phyloP scores from a whole-genome alignment of 352 stramenopile genomes.

The Phytophthora chlamydospora region DNA sequence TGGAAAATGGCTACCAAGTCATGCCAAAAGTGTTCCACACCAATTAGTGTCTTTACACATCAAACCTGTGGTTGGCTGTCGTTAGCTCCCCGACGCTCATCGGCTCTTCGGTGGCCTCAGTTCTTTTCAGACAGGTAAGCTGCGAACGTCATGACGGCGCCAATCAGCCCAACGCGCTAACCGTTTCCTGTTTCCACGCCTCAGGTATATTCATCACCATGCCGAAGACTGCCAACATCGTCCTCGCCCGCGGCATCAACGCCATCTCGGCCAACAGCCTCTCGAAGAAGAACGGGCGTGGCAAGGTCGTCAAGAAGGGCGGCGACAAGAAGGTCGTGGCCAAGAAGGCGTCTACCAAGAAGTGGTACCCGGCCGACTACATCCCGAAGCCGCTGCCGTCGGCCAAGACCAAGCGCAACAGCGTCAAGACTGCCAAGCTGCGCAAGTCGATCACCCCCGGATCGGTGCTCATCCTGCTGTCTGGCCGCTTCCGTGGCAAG shows the following conservation, averaged over 20 bases:
- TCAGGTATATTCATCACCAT: constrained; percentile 68
- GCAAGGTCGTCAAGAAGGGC: constrained; percentile 67
- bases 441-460: constrained; percentile 96
- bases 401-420: constrained; percentile 76
- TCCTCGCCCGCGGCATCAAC: constrained; percentile 80
- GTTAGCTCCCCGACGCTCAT: constrained; percentile 4
- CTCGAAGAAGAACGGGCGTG: constrained; percentile 62
- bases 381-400: constrained; percentile 67
- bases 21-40: constrained; percentile 17
- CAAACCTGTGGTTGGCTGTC: constrained; percentile 29
- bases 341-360: constrained; percentile 59
- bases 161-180: not conserved
- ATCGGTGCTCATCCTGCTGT: constrained; percentile 97
- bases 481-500: constrained; percentile 97
- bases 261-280: constrained; percentile 76
- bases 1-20: too few species aligned
- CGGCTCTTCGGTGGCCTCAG: constrained; percentile 9
- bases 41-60: not conserved
- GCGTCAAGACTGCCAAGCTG: constrained; percentile 92
- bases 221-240: constrained; percentile 68
- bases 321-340: constrained; percentile 67
- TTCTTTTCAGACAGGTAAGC: constrained; percentile 77
- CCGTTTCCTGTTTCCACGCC: not conserved
- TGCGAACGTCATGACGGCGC: constrained; percentile 1
- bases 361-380: constrained; percentile 81